Evolutionary conservation across 2,329 filamentous ascomycete species (phyloP).

Genomic region (Verticillium tricorpus): DNA sequence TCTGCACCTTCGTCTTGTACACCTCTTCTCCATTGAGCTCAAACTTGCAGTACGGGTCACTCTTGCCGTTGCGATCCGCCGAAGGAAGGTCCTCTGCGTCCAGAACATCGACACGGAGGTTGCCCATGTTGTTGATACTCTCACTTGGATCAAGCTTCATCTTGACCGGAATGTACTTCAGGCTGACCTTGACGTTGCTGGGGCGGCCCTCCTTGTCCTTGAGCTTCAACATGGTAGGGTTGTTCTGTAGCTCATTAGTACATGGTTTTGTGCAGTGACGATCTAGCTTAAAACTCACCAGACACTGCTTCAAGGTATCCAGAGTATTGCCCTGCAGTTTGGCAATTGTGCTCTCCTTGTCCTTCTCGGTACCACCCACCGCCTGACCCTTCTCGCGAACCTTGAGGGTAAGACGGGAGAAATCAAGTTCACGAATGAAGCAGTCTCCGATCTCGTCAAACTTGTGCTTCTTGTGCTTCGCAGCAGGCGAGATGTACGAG

Average conservation of each 20-base stretch:
- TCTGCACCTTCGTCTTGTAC: constrained; percentile 92
- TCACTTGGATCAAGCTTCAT: constrained; percentile 94
- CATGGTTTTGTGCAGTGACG: too few relatives aligned
- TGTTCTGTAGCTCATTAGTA: constrained; percentile 58
- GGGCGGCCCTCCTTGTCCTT: constrained; percentile 71
- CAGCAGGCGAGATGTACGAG: constrained; percentile 76
- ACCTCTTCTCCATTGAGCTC: constrained; percentile 83
- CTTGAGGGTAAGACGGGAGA: constrained; percentile 86
- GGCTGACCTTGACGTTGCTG: constrained; percentile 81
- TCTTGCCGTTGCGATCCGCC: constrained; percentile 93
- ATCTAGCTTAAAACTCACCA: constrained; percentile 49
- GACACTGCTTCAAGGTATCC: constrained; percentile 79
- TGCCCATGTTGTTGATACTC: constrained; percentile 98
- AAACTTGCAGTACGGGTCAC: constrained; percentile 95
- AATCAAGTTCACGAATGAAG: constrained; percentile 94
- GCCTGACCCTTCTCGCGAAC: constrained; percentile 76
- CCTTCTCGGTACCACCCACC: constrained; percentile 55
- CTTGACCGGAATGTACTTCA: constrained; percentile 90
- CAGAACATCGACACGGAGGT: constrained; percentile 85
- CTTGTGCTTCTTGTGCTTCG: constrained; percentile 61
- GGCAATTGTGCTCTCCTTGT: constrained; percentile 72
- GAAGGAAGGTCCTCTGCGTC: constrained; percentile 85
- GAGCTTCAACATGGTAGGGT: constrained; percentile 76
- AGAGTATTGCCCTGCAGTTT: constrained; percentile 81
- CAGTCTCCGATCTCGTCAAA: constrained; percentile 95